A percentile compares a stretch with the other conserved stretches of the same genome.
Conservation (phyloP, 225 moss, liverwort and hornwort genomes). For the Bryum argenteum region DNA sequence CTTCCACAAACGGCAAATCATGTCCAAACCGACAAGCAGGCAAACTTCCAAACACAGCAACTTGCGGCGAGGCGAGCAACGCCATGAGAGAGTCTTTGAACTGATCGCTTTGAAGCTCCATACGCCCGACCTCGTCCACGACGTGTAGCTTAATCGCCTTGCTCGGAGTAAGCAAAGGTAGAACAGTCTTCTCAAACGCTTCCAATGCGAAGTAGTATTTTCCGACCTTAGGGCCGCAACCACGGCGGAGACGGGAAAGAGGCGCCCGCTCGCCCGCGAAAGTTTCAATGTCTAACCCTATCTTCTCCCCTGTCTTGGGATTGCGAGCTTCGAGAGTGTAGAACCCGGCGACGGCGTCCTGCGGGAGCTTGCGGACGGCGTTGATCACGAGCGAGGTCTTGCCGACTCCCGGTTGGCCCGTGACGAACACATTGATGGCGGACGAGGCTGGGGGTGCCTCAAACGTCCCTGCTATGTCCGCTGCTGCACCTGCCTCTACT, state of each 20-base stretch:
- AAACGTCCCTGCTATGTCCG: constrained; percentile 16
- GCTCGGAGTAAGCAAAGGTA: constrained; percentile 67
- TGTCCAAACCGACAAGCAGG: constrained; percentile 84
- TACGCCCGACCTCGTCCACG: constrained; percentile 85
- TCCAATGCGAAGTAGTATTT: constrained; percentile 86
- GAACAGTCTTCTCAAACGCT: constrained; percentile 75
- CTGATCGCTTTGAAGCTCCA: constrained; percentile 83
- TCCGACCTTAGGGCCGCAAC: constrained; percentile 85
- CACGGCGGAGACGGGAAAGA: constrained; percentile 74
- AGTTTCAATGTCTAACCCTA: constrained; percentile 85
- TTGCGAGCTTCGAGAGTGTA: constrained; percentile 81
- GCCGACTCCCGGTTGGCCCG: constrained; percentile 75
- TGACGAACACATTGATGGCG: constrained; percentile 87
- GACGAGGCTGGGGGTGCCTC: constrained; percentile 57
- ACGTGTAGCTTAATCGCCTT: constrained; percentile 76
- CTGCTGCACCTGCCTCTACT: too few relatives aligned
- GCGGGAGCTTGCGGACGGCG: constrained; percentile 76
- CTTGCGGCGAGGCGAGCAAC: constrained; percentile 71
- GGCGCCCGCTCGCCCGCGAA: constrained; percentile 75
- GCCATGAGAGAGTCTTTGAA: constrained; percentile 71
- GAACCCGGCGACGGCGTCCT: constrained; percentile 73
- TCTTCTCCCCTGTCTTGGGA: constrained; percentile 80
- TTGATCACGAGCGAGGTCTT: constrained; percentile 66
- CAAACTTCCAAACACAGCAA: constrained; percentile 82
- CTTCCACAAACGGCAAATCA: constrained; percentile 83